These are phyloP conservation scores for Aspergillus terreus DNA, from an alignment of 2,329 filamentous ascomycete species.

Conservation along the genomic window DNA sequence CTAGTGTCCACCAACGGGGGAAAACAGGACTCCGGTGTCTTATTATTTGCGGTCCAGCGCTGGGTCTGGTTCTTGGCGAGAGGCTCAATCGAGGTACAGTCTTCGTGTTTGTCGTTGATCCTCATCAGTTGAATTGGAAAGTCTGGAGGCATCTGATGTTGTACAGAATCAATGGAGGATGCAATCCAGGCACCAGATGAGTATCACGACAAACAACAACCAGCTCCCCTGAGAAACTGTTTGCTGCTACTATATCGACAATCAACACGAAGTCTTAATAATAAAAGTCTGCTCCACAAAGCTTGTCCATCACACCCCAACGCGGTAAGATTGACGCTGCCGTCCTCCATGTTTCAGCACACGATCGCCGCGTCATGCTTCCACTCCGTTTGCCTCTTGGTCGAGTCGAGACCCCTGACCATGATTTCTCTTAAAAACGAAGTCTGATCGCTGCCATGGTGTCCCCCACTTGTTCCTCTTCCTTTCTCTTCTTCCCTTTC, in stretches of 20 bases:
- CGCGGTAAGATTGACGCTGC: constrained; percentile 2
- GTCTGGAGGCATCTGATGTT: too few relatives aligned
- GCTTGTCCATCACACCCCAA: constrained; percentile 5
- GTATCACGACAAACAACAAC: too few relatives aligned
- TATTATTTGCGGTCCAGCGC: not conserved
- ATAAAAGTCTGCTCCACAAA: constrained; percentile 2
- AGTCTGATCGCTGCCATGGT: not conserved
- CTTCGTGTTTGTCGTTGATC: not conserved
- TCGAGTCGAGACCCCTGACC: not conserved
- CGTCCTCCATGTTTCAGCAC: constrained; percentile 1
- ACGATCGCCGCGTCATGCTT: constrained; percentile 5
- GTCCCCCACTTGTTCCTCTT: not conserved
- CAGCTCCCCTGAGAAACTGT: too few relatives aligned
- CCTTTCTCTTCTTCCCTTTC: not conserved
- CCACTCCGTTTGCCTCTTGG: not conserved
- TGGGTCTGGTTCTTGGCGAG: not conserved
- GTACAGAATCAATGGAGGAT: too few relatives aligned
- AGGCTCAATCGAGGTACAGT: not conserved
- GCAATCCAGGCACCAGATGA: too few relatives aligned
- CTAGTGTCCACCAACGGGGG: not conserved
- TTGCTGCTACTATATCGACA: too few relatives aligned
- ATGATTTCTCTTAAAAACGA: not conserved
- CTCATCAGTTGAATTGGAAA: too few relatives aligned
- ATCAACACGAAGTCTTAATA: too few relatives aligned
- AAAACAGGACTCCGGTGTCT: not conserved